Evolutionary conservation across 2,329 filamentous ascomycete species (phyloP).

Genomic region (Coleophoma crateriformis): DNA sequence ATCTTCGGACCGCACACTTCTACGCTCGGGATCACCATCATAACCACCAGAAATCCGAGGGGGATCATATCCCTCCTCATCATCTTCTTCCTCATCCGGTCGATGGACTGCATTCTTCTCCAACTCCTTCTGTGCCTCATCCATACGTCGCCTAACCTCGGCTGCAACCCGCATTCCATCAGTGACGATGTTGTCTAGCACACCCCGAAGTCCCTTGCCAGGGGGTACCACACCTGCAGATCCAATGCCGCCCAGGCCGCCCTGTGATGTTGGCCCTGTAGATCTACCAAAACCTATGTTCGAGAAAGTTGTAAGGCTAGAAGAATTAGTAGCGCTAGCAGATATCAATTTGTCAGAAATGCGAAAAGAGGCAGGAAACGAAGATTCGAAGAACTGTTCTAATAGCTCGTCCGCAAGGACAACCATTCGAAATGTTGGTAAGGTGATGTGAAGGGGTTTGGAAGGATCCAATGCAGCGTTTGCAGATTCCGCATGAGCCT

Average conservation of each 20-base stretch:
- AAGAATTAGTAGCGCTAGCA: conserved; percentile 39
- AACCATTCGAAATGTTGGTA: conserved; percentile 98
- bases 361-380: conserved; percentile 89
- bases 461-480: conserved; percentile 90
- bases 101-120: conserved; percentile 73
- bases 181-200: conserved; percentile 94
- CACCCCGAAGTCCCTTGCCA: conserved; percentile 77
- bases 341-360: conserved; percentile 58
- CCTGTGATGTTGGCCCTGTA: conserved; percentile 31
- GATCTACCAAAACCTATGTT: conserved; percentile 56
- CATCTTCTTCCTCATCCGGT: conserved; percentile 62
- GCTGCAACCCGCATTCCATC: conserved; percentile 95
- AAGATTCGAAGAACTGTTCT: conserved; percentile 95
- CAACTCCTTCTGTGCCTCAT: conserved; percentile 88
- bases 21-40: conserved; percentile 51
- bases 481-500: conserved; percentile 67
- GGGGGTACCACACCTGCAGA: conserved; percentile 29
- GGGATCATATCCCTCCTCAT: conserved; percentile 57
- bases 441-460: conserved; percentile 89
- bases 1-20: conserved; percentile 62
- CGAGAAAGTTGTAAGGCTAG: conserved; percentile 80
- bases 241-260: conserved; percentile 24
- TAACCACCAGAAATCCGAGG: conserved; percentile 42
- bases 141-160: conserved; percentile 87
- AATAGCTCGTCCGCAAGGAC: conserved; percentile 92